phyloP scores from a whole-genome alignment of 495 filamentous ascomycete species.

The Copromyces sp. region DNA sequence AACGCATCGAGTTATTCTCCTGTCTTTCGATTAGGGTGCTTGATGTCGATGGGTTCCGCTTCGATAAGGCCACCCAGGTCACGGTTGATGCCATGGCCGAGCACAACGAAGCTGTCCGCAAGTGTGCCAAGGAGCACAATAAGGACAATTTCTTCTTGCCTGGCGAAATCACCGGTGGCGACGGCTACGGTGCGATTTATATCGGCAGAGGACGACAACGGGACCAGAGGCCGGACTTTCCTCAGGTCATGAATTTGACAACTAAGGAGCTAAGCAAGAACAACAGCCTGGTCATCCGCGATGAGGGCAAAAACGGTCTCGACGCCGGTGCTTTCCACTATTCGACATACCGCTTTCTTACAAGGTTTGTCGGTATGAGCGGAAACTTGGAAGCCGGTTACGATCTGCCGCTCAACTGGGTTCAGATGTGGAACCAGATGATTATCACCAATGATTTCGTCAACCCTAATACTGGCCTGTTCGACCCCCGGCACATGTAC shows the following conservation, averaged over 20 bases:
- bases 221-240: constrained; percentile 39
- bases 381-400: constrained; percentile 51
- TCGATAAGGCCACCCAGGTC: constrained; percentile 55
- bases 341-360: constrained; percentile 56
- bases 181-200: constrained; percentile 54
- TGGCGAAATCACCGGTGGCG: constrained; percentile 56
- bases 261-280: constrained; percentile 37
- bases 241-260: constrained; percentile 32
- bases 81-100: constrained; percentile 55
- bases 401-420: constrained; percentile 51
- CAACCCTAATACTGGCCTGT: constrained; percentile 55
- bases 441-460: constrained; percentile 52
- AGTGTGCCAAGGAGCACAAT: constrained; percentile 45
- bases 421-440: constrained; percentile 51
- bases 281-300: constrained; percentile 29
- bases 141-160: constrained; percentile 59
- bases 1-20: constrained; percentile 53
- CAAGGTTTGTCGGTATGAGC: constrained; percentile 55
- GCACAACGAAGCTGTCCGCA: constrained; percentile 40
- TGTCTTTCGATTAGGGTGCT: constrained; percentile 55
- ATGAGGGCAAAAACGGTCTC: constrained; percentile 41
- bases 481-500: constrained; percentile 63
- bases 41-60: constrained; percentile 59
- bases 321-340: constrained; percentile 65
- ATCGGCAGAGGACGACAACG: constrained; percentile 51